Evolutionary conservation across 2,329 filamentous ascomycete genomes (phyloP).

Genomic region (Exophiala sideris): DNA sequence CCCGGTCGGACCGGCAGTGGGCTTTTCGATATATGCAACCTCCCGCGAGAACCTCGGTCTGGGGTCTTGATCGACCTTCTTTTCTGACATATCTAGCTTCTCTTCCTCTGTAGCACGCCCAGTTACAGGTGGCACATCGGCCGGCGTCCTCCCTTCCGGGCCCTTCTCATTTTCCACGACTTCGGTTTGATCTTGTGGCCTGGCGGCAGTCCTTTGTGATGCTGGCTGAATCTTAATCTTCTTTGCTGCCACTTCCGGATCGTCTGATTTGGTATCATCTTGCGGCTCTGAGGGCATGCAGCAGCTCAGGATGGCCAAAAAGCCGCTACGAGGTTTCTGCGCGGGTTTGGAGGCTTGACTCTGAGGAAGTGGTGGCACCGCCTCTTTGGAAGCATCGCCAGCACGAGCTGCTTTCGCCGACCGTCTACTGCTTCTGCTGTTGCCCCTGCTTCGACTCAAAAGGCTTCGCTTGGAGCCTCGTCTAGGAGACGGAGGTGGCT

Average conservation of each 20-base stretch:
- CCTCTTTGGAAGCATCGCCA: conserved; percentile 18
- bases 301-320: conserved; percentile 29
- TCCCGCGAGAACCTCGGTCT: conserved; percentile 16
- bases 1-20: conserved; percentile 6
- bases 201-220: conserved; percentile 18
- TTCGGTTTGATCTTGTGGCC: conserved; percentile 22
- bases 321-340: conserved; percentile 25
- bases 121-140: conserved; percentile 5
- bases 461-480: conserved; percentile 30
- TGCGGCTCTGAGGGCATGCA: conserved; percentile 22
- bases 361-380: conserved; percentile 22
- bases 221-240: conserved; percentile 27
- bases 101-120: conserved; percentile 14
- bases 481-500: conserved; percentile 23
- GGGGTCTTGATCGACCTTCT: conserved; percentile 10
- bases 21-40: conserved; percentile 16
- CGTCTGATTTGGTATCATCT: conserved; percentile 24
- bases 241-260: conserved; percentile 27
- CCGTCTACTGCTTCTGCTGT: conserved; percentile 27
- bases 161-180: conserved; percentile 23
- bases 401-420: conserved; percentile 24
- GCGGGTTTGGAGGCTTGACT: conserved; percentile 10
- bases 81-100: conserved; percentile 17
- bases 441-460: conserved; percentile 27
- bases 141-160: conserved; percentile 6